phyloP scores from a whole-genome alignment of 2,329 filamentous ascomycete species.

The Trichoderma sp. region DNA sequence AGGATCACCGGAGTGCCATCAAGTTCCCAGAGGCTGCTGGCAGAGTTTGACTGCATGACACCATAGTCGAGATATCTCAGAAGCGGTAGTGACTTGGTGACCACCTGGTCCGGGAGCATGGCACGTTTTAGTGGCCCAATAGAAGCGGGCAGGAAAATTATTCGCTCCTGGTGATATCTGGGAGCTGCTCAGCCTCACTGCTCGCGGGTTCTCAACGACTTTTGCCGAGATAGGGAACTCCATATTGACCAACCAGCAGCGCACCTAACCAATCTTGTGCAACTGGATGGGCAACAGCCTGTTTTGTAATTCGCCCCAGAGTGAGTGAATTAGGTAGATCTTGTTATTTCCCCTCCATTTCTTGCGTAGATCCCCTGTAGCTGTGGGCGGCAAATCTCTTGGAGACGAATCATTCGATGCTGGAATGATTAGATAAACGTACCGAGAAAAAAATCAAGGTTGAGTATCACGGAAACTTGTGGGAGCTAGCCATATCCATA shows the following conservation, averaged over 20 bases:
- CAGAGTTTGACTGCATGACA: background rate
- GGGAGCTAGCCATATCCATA: background rate
- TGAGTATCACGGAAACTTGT: background rate
- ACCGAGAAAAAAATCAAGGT: background rate
- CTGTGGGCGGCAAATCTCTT: background rate
- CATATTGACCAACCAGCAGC: conserved; percentile 1
- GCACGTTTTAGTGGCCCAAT: background rate
- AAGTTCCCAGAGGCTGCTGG: background rate
- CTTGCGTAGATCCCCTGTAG: background rate
- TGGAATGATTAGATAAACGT: background rate
- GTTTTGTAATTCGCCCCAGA: background rate
- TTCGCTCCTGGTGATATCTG: background rate
- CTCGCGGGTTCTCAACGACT: background rate
- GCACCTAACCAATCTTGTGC: background rate
- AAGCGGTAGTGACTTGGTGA: background rate
- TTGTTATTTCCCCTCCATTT: background rate
- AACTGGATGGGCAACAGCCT: background rate
- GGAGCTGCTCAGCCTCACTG: conserved; percentile 18
- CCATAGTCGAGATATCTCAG: background rate
- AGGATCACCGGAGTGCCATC: background rate
- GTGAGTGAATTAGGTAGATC: background rate
- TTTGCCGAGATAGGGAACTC: conserved; percentile 13
- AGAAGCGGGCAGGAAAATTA: conserved; percentile 13
- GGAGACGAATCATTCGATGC: background rate
- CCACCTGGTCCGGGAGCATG: background rate